phyloP scores from a whole-genome alignment of 169 alveolate genomes.

The Blepharisma undulans region DNA sequence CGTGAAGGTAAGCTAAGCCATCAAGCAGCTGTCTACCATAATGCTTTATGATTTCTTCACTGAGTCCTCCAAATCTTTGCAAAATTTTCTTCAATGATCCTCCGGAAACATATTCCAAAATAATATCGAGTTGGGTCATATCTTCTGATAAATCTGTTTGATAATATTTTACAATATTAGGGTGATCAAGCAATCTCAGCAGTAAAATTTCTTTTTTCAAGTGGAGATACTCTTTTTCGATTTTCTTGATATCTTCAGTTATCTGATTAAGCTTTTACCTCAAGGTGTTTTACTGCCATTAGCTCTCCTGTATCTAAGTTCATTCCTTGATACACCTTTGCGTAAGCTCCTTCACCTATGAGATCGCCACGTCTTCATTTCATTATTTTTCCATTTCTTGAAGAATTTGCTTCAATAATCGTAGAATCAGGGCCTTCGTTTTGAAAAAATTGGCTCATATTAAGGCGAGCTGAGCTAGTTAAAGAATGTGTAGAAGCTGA shows the following conservation, averaged over 20 bases:
- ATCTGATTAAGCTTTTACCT: not conserved
- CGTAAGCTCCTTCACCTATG: slow-evolving; percentile 12
- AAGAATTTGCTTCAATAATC: not conserved
- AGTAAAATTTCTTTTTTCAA: slow-evolving; percentile 5
- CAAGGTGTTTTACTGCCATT: not conserved
- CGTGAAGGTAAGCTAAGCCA: slow-evolving; percentile 17
- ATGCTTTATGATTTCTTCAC: not conserved
- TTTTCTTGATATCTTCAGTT: not conserved
- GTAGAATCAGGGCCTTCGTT: not conserved
- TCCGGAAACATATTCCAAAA: slow-evolving; percentile 30
- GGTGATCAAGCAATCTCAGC: slow-evolving; percentile 1
- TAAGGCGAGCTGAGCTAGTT: not conserved
- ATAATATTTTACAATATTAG: slow-evolving; percentile 30
- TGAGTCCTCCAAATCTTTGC: not conserved
- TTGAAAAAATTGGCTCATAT: not conserved
- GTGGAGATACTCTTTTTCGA: not conserved
- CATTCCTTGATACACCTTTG: slow-evolving; percentile 6
- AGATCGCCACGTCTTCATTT: not conserved
- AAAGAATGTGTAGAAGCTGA: not conserved
- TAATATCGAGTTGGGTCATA: not conserved
- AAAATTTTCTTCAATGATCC: not conserved
- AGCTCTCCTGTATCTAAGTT: slow-evolving; percentile 22
- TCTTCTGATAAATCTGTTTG: slow-evolving; percentile 8
- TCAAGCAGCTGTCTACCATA: not conserved
- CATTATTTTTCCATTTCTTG: not conserved